Evolutionary conservation across 768 basidiomycete genomes (phyloP).

Genomic region (Russula abietina): DNA sequence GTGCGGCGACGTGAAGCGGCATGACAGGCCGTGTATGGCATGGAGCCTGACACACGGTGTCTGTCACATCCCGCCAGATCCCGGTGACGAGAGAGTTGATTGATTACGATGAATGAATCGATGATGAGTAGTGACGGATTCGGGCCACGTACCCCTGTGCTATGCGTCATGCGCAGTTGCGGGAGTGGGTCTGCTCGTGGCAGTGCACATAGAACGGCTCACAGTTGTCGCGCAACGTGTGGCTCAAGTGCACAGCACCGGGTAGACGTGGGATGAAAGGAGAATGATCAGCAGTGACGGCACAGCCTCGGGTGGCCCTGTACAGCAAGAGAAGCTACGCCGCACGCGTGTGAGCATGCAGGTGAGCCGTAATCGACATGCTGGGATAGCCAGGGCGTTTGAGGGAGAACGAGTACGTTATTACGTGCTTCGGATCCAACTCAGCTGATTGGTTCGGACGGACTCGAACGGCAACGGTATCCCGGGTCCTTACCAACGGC

Average conservation of each 20-base stretch:
- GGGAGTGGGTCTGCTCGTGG: constrained; percentile 10
- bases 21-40: constrained; percentile 9
- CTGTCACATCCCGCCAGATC: constrained; percentile 18
- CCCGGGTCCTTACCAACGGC: constrained; percentile 4
- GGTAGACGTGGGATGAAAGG: neutral
- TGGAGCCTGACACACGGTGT: constrained; percentile 18
- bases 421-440: constrained; percentile 8
- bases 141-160: constrained; percentile 1
- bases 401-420: constrained; percentile 5
- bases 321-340: constrained; percentile 5
- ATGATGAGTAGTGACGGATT: constrained; percentile 1
- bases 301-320: constrained; percentile 18
- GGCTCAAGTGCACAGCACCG: constrained; percentile 18
- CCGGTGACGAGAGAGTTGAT: constrained; percentile 13
- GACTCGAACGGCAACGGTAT: constrained; percentile 12
- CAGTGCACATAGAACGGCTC: constrained; percentile 12
- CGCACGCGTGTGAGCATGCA: neutral
- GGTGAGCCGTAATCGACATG: constrained; percentile 14
- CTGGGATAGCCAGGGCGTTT: constrained; percentile 16
- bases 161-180: constrained; percentile 2
- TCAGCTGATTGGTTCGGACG: constrained; percentile 23
- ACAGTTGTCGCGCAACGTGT: constrained; percentile 4
- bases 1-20: constrained; percentile 16
- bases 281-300: constrained; percentile 13
- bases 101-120: neutral